Base-by-base conservation (phyloP, 2,329 filamentous ascomycete species). In the Xylaria sp. region DNA sequence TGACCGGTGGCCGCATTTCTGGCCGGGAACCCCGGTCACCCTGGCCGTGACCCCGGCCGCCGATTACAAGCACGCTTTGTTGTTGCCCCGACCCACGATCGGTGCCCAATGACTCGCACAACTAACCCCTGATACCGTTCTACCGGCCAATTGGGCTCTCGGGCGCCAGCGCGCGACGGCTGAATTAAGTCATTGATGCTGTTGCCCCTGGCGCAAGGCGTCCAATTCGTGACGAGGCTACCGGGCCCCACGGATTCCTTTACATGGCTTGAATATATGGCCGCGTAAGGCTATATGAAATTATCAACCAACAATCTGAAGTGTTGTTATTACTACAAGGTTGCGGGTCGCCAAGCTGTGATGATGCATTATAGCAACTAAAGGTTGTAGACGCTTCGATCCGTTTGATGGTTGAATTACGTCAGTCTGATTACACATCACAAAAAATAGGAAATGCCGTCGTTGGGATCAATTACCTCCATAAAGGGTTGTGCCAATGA, bases 51-150 rank as follows among this genome's bases (percentile, higher is more conserved):
- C 66, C 71, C 72, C 60, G 68, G 67, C 73, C 65, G 59, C 69
- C 67, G 69, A 71, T 49, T 64, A 65, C 53, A 49, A 68, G 63
- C 68, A 68, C 65, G 64, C 66, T 71, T 62, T 72, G 68, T 70
- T 72, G 65, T 71, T 72, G 54, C 56, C 60, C 58, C 61, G 65
- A 59, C 66, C 72, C 74, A 72, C 68, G 68, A 74, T 75, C 71
- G 75, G 69, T 76, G 75, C 74, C 75, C 73, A 76, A 77, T 76
- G 74, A 68, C 66, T 72, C 51, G 66, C 64, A 59, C 61, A 42
- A 54, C 49, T 58, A 26, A 54, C 53, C 57, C 61, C 54, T 72
- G 65, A 42, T 49, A 48, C 48, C 63, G 67, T 66, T 64, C 63
- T 67, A 74, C 72, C 69, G 65, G 72, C 69, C 71, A 72, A 76